Conservation (phyloP, 2,329 filamentous ascomycete species). For the Parascedosporium putredinis region DNA sequence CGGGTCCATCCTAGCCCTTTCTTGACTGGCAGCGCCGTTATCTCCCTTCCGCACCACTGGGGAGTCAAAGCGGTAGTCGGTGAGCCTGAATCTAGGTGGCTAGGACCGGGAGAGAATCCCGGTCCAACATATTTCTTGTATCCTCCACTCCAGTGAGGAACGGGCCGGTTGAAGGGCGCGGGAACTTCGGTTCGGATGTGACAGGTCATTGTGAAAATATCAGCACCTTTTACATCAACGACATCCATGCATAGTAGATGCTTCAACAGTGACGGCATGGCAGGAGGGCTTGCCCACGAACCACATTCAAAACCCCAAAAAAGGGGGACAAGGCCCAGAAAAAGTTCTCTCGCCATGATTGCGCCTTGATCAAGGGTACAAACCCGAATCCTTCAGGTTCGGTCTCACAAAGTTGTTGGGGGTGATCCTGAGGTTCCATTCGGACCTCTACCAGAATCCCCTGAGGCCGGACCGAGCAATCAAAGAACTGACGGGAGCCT, state of each 20-base stretch:
- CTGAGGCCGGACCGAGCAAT: too few relatives aligned
- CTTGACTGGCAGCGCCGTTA: too few relatives aligned
- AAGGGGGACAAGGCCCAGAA: neutral
- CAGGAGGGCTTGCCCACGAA: neutral
- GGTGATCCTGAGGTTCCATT: too few relatives aligned
- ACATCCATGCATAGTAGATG: neutral
- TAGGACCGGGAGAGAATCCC: neutral
- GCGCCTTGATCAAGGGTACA: too few relatives aligned
- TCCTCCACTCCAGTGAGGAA: neutral
- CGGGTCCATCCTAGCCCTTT: too few relatives aligned
- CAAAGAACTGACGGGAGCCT: too few relatives aligned
- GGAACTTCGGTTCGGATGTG: neutral
- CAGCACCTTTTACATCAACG: neutral
- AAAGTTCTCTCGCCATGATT: neutral
- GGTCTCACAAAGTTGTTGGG: too few relatives aligned
- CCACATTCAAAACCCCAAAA: neutral
- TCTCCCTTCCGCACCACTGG: neutral
- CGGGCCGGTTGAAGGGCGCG: neutral
- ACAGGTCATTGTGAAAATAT: neutral
- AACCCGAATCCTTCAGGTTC: too few relatives aligned
- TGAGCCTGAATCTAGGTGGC: neutral
- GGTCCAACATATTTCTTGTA: neutral
- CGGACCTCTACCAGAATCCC: too few relatives aligned
- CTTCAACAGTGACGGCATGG: neutral
- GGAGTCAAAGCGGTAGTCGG: neutral